Evolutionary conservation across 1,284 basidiomycete species (phyloP).

Genomic region (Cystobasidium slooffiae): DNA sequence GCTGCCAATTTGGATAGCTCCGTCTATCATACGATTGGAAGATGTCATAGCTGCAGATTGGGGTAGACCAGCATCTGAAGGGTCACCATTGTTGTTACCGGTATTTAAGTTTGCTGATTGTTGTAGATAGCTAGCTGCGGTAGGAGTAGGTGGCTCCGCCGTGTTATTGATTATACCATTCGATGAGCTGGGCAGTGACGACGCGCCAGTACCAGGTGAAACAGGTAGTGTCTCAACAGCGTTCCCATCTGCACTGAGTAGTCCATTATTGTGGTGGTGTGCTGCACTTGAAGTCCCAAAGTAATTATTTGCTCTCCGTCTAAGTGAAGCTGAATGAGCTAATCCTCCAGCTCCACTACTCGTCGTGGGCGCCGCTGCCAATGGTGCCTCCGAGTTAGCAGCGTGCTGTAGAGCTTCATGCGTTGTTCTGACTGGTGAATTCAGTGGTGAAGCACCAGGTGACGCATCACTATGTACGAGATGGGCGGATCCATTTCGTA

Average conservation of each 20-base stretch:
- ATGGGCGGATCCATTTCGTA: constrained; percentile 36
- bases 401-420: constrained; percentile 9
- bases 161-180: neutral
- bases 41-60: constrained; percentile 5
- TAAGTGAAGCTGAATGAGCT: constrained; percentile 12
- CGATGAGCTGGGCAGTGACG: neutral
- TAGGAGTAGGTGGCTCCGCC: constrained; percentile 18
- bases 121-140: neutral
- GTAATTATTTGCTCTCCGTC: constrained; percentile 12
- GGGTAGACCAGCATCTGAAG: neutral
- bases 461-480: neutral
- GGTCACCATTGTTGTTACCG: neutral
- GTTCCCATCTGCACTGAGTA: neutral
- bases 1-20: neutral
- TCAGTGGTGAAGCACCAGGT: constrained; percentile 19
- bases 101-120: neutral
- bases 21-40: neutral
- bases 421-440: constrained; percentile 21
- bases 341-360: constrained; percentile 16
- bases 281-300: constrained; percentile 4
- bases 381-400: constrained; percentile 1
- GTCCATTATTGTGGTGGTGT: neutral
- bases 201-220: constrained; percentile 6
- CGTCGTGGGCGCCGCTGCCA: neutral
- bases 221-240: neutral